Base-by-base conservation (phyloP, 805 yeast genomes). In the Kodamaea laetipori region DNA sequence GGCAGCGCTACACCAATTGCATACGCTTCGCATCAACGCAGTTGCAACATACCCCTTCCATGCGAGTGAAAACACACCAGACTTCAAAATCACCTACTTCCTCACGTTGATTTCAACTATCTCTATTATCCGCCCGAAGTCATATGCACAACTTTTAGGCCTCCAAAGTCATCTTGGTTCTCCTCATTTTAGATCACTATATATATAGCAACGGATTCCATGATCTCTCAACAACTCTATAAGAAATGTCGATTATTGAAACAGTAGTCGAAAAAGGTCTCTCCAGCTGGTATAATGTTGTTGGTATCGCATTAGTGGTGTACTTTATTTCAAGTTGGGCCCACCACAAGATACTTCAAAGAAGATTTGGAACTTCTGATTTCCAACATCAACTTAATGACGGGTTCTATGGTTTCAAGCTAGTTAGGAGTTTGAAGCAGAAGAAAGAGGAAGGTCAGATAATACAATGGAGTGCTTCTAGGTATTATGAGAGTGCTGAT, bases 341-440 rank as follows among this genome's bases (percentile, higher is more conserved):
- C 11, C 8, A 38, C 26, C 12, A 23, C 10, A n/a, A 28, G 12
- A 35, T 27, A 17, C 45, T 42, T 18, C 16, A 17, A n/a, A 34
- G 17, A 24, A 44, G 38, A 39, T 15, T 44, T 12, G 47, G 47
- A 4, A 37, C 47, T 6, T 15, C 28, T 19, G 11, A n/a, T 3
- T 10, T 27, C 3, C 28, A 26, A 8, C n/a, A 30, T 16, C 6
- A 6, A 2, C 17, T 11, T 9, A 10, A 18, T 4, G 47, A 44
- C 12, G 40, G 40, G 7, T 16, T 3, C 4, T 28, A 26, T 16
- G 47, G 47, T 2, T 39, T 44, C 32, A 15, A 11, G 12, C 25
- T 28, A 2, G 32, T 27, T 15, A 13, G 26, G 10, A 17, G 18
- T 8, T 33, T 44, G 40, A 19, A 33, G 13, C 17, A 39, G 27